These are phyloP conservation scores for Malassezia psittaci DNA, from an alignment of 1,284 basidiomycete genomes.

Conservation along the genomic window DNA sequence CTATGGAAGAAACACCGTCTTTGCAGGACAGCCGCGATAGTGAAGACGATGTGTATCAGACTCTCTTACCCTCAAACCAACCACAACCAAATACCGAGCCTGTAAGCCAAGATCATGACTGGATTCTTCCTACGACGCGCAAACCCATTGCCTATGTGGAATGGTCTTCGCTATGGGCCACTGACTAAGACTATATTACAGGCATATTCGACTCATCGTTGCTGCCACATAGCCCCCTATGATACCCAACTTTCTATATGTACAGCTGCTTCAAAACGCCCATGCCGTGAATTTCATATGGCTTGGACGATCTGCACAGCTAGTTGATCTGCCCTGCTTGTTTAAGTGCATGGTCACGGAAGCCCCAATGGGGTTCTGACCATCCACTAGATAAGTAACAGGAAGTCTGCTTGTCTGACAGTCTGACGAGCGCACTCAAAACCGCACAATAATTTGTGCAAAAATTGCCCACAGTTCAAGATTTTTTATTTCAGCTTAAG, in stretches of 20 bases:
- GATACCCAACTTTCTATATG: slow-evolving; percentile 18
- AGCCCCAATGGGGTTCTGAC: neutral
- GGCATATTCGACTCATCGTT: too few species aligned
- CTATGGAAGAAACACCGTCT: neutral
- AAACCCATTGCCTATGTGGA: slow-evolving; percentile 7
- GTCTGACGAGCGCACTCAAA: neutral
- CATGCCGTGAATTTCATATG: slow-evolving; percentile 14
- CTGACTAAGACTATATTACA: neutral
- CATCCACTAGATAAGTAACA: slow-evolving; percentile 17
- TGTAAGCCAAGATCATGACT: neutral
- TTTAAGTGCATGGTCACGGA: slow-evolving; percentile 26
- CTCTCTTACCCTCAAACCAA: neutral
- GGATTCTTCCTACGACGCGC: slow-evolving; percentile 2
- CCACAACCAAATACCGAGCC: neutral
- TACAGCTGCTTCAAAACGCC: slow-evolving; percentile 37
- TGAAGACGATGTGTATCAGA: slow-evolving; percentile 1
- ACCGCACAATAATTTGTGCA: neutral
- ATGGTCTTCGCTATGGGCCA: slow-evolving; percentile 1
- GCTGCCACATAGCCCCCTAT: neutral
- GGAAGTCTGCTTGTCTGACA: slow-evolving; percentile 4
- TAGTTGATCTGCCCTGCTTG: slow-evolving; percentile 27
- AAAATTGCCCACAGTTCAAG: neutral
- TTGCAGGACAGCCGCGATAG: neutral
- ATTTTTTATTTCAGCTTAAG: slow-evolving; percentile 10
- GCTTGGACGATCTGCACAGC: slow-evolving; percentile 36